A percentile compares a stretch with the other conserved stretches of the same genome.
These are phyloP conservation scores for Lonicera japonica DNA, from an alignment of 129 eudicot genomes.

Conservation along the genomic window DNA sequence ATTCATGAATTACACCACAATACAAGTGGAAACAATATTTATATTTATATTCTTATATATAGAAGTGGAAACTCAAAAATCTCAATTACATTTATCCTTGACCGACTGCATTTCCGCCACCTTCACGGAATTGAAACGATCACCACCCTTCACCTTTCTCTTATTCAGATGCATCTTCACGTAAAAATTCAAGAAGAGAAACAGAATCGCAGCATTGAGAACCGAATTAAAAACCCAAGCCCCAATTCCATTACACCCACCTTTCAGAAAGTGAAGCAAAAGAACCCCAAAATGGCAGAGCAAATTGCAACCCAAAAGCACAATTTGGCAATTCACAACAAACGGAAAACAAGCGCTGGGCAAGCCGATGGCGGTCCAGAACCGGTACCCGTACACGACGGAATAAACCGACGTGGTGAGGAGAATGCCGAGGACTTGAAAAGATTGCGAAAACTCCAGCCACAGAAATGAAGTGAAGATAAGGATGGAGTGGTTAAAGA, in stretches of 20 bases:
- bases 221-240: conserved; percentile 82
- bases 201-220: conserved; percentile 58
- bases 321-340: conserved; percentile 61
- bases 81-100: conserved; percentile 32
- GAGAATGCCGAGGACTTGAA: conserved; percentile 63
- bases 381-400: conserved; percentile 71
- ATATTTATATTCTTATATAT: too few species aligned
- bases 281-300: conserved; percentile 70
- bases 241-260: conserved; percentile 91
- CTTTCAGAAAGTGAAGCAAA: conserved; percentile 47
- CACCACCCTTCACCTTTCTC: conserved; percentile 9
- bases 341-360: conserved; percentile 78
- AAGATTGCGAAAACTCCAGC: conserved; percentile 86
- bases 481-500: conserved; percentile 58
- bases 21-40: too few species aligned
- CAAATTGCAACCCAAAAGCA: conserved; percentile 41
- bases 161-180: conserved; percentile 36
- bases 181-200: conserved; percentile 58
- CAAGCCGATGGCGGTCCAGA: conserved; percentile 80
- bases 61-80: background rate
- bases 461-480: conserved; percentile 62
- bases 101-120: background rate
- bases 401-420: conserved; percentile 48
- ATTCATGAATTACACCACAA: background rate
- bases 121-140: background rate